Evolutionary conservation across 208 protist species (phyloP).

Genomic region (Vickermania spadyakhi): DNA sequence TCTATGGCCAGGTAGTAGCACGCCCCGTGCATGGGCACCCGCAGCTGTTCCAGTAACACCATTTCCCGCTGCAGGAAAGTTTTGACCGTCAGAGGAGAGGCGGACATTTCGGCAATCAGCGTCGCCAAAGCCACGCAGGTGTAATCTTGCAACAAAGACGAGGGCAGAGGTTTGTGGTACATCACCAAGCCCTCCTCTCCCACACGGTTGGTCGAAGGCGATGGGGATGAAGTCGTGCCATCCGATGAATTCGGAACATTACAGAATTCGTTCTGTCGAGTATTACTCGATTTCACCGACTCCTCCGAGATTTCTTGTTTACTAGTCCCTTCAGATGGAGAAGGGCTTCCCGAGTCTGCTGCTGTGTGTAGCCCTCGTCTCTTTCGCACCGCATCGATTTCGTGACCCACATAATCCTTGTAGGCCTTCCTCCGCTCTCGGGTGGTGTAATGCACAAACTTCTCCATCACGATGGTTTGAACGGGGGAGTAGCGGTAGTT

Average conservation of each 20-base stretch:
- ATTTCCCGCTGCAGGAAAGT: slow-evolving; percentile 67
- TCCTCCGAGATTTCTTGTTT: not conserved
- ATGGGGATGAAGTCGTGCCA: not conserved
- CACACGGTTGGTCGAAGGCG: not conserved
- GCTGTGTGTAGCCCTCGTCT: not conserved
- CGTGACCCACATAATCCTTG: not conserved
- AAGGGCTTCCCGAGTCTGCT: not conserved
- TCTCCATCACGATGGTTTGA: slow-evolving; percentile 65
- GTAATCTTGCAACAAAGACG: slow-evolving; percentile 67
- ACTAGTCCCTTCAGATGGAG: not conserved
- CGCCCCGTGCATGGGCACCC: slow-evolving; percentile 60
- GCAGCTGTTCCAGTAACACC: slow-evolving; percentile 59
- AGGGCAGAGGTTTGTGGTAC: slow-evolving; percentile 10
- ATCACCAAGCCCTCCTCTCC: not conserved
- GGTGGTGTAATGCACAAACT: slow-evolving; percentile 34
- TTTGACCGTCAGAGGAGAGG: slow-evolving; percentile 26
- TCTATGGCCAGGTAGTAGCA: slow-evolving; percentile 68
- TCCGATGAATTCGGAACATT: too few species aligned
- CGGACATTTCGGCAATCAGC: slow-evolving; percentile 68
- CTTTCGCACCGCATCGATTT: not conserved
- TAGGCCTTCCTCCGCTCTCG: slow-evolving; percentile 23
- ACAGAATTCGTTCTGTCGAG: not conserved
- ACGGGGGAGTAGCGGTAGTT: slow-evolving; percentile 64
- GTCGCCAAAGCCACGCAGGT: slow-evolving; percentile 71
- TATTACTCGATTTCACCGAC: not conserved